phyloP scores from a whole-genome alignment of 331 rosid genomes.

The Stylosanthes scabra region DNA sequence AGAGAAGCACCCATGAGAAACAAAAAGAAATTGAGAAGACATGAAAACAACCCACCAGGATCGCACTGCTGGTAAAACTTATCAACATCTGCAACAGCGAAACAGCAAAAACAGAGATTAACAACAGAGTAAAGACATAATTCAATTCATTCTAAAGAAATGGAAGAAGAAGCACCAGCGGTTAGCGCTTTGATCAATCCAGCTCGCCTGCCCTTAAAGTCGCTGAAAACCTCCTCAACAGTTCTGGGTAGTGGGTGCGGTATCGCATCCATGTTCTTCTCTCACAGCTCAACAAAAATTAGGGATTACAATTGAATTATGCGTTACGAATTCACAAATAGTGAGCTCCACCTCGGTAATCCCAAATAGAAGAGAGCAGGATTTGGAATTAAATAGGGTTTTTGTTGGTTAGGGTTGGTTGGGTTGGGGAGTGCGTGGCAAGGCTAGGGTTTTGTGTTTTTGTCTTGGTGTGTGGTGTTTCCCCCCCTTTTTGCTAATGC shows the following conservation, averaged over 20 bases:
- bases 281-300: not conserved
- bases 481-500: not conserved
- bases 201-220: conserved; percentile 86
- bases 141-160: not conserved
- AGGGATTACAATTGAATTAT: not conserved
- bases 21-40: not conserved
- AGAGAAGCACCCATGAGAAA: no score
- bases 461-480: not conserved
- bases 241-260: conserved; percentile 86
- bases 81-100: conserved; percentile 70
- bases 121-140: not conserved
- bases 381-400: not conserved
- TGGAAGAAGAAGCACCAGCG: conserved; percentile 44
- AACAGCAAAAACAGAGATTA: conserved; percentile 2
- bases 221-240: conserved; percentile 93
- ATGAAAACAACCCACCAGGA: conserved; percentile 72
- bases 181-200: conserved; percentile 94
- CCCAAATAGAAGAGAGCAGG: not conserved
- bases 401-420: not conserved
- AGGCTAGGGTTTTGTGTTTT: conserved; percentile 33
- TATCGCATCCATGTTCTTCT: conserved; percentile 61
- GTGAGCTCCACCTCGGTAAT: not conserved
- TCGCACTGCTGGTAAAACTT: conserved; percentile 96
- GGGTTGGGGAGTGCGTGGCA: not conserved
- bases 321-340: not conserved